Base-by-base conservation (phyloP, 495 filamentous ascomycete species). In the Penicillium turbatum region DNA sequence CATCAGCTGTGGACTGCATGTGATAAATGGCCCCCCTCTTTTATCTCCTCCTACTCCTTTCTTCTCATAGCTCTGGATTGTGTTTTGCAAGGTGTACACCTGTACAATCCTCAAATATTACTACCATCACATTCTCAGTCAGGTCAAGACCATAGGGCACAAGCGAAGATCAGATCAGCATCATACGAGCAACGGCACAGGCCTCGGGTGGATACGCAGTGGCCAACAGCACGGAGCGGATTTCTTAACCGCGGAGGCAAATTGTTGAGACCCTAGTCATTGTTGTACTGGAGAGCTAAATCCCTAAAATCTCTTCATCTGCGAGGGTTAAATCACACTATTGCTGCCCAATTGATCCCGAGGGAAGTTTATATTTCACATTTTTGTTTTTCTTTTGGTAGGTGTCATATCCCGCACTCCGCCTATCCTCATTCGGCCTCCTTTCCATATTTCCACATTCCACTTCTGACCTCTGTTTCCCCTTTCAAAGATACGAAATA, bases 221-320 rank as follows among this genome's bases (percentile, higher is more conserved):
- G 15, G 44, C 41, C 46, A 60, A 56, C 57, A 35, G 48, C 29
- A 49, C 30, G 26, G 24, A 24, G 38, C 19, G 54, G 49, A 60
- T 60, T 60, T 48, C 57, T 49, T n/a, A 53, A 54, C 43, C 26
- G 38, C 11, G 3, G 17, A 16, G 48, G 37, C 48, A 32, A 55
- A 42, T 51, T 57, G n/a, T 37, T 54, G 49, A 51, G 38, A 11
- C 19, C 19, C 13, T 26, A 15, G 21, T 24, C n/a, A n/a, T n/a
- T 24, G 21, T 29, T 31, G 13, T 21, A 19, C 26, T 26, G n/a
- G 4, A 37, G n/a, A 37, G 13, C 35, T 37, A 15, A 12, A n/a
- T 37, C 15, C 35, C 21, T n/a, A n/a, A n/a, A n/a, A n/a, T n/a
- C 21, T 24, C 2, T 4, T 2, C 21, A 24, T 24, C 21, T 24